Evolutionary conservation across 257 asterid species (phyloP).

Genomic region (Nicotiana sylvestris): DNA sequence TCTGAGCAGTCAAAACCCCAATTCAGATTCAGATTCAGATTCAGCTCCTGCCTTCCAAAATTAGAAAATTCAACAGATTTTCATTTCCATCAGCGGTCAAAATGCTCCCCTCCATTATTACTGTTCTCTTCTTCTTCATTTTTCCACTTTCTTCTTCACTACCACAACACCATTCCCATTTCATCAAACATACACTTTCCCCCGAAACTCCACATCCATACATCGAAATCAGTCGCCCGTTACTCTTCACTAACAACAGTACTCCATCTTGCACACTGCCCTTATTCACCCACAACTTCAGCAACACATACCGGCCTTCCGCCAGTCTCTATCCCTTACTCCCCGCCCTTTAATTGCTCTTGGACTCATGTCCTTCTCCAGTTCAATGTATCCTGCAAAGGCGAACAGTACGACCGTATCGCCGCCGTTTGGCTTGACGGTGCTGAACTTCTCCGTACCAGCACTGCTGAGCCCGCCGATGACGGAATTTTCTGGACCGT

Average conservation of each 20-base stretch:
- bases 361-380: slow-evolving; percentile 65
- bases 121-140: slow-evolving; percentile 22
- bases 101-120: neutral
- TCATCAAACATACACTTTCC: slow-evolving; percentile 24
- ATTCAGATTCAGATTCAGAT: neutral
- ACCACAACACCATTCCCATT: slow-evolving; percentile 29
- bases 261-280: slow-evolving; percentile 57
- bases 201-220: slow-evolving; percentile 29
- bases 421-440: slow-evolving; percentile 87
- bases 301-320: slow-evolving; percentile 59
- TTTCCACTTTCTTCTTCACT: slow-evolving; percentile 14
- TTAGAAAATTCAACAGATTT: neutral
- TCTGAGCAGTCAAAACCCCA: neutral
- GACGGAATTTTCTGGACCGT: slow-evolving; percentile 63
- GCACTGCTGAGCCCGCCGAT: slow-evolving; percentile 71
- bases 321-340: slow-evolving; percentile 48
- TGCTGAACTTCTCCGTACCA: slow-evolving; percentile 78
- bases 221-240: slow-evolving; percentile 55
- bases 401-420: slow-evolving; percentile 74
- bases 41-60: neutral
- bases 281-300: slow-evolving; percentile 51
- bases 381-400: slow-evolving; percentile 55
- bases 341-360: slow-evolving; percentile 53
- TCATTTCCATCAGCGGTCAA: neutral
- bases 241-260: slow-evolving; percentile 32